Base-by-base conservation (phyloP, 2,329 filamentous ascomycete species). In the Fusarium sp. region DNA sequence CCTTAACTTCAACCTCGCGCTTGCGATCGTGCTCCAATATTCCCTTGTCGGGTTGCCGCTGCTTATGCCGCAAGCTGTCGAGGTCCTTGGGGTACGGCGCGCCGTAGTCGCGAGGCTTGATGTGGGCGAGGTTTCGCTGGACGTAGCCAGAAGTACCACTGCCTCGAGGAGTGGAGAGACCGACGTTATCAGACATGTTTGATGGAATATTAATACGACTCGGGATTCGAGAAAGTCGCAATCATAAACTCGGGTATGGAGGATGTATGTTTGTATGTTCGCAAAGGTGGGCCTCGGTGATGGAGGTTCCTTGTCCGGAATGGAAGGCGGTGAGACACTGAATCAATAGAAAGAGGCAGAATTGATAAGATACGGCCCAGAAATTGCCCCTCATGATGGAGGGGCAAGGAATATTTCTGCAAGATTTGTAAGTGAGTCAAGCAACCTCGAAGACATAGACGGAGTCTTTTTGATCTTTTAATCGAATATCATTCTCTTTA, bases 121-220 rank as follows among this genome's bases (percentile, higher is more conserved):
- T 91, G 81, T 96, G 92, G 20, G 97, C 97, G 39, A 95, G 91
- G 86, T 98, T 99, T 83, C 95, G 94, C 85, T 98, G 96, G 66
- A 99, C 96, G 83, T 98, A 98, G 81, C 97, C 97, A 1, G 96
- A 98, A 67, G 97, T 99, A 57, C 97, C 97, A 81, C 94, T 97
- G 77, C 97, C 97, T 80, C 97, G 93, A 4, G 97, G 97, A 6
- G 97, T 99, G 67, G 93, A 92, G 79, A 99, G 94, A 67, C 97
- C 97, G 80, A 99, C 97, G 86, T 99, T 99, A 76, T 97, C 95
- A 70, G 95, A 97, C 97, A 98, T 98, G 78, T 37, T 80, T 58
- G 29, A 48, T 27, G 16, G 16, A 16, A 35, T 18, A 20, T 9
- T 14, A 10, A 29, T 22, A 22, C 18, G 6, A 27, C 6, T 31